Conservation (phyloP, 2,329 filamentous ascomycete genomes). For the Hymenoscyphus occultus region DNA sequence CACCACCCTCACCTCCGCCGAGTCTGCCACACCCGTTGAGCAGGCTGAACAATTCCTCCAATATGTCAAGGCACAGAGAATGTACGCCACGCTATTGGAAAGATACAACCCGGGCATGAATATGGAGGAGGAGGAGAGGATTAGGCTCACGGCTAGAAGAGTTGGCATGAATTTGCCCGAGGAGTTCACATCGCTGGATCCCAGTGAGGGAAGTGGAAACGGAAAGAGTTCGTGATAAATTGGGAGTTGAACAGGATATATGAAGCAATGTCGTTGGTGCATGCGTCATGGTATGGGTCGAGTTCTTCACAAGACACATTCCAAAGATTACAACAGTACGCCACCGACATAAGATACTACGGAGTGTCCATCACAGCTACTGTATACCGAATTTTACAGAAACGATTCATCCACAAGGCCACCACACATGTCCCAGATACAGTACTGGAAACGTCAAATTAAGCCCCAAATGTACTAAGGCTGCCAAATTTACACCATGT, state of each 20-base stretch:
- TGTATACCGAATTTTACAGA: not conserved
- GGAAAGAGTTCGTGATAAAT: constrained; percentile 2
- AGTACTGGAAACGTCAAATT: not conserved
- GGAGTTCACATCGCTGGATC: constrained; percentile 43
- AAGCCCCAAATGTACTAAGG: not conserved
- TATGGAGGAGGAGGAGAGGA: constrained; percentile 81
- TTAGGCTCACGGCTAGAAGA: constrained; percentile 77
- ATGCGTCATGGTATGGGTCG: not conserved
- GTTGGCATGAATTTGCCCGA: constrained; percentile 87
- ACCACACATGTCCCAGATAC: not conserved
- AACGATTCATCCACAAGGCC: not conserved
- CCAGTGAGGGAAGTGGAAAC: constrained; percentile 3
- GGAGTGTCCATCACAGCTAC: not conserved
- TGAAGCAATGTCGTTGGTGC: not conserved
- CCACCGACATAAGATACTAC: not conserved
- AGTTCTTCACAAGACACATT: not conserved
- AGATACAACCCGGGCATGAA: constrained; percentile 91
- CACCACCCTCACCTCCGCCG: constrained; percentile 49
- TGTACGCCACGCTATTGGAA: constrained; percentile 78
- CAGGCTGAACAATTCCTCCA: constrained; percentile 75
- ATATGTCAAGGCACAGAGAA: constrained; percentile 82
- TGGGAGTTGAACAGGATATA: not conserved
- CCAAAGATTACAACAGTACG: not conserved
- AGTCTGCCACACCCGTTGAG: constrained; percentile 36
- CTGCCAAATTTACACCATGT: not conserved